phyloP scores from a whole-genome alignment of 306 rosid species.

The Cucurbita maxima region DNA sequence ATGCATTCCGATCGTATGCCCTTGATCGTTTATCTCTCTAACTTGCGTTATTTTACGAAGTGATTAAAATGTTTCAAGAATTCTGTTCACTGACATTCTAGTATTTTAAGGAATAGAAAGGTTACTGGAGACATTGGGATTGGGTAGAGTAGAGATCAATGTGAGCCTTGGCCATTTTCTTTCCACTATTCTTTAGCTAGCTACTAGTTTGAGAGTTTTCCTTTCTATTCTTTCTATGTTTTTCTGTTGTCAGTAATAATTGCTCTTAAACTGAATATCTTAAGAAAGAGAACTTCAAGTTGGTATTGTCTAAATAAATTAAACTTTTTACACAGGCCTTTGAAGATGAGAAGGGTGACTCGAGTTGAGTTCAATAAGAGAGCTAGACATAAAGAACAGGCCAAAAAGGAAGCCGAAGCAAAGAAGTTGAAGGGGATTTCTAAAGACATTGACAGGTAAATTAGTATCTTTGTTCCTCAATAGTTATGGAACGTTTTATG shows the following conservation, averaged over 20 bases:
- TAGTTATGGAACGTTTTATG: neutral
- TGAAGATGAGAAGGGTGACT: slow-evolving; percentile 51
- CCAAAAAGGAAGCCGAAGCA: slow-evolving; percentile 40
- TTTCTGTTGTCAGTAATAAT: neutral
- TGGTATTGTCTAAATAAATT: slow-evolving; percentile 12
- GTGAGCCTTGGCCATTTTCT: neutral
- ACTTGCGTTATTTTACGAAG: neutral
- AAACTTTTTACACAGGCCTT: slow-evolving; percentile 26
- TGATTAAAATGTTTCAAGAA: neutral
- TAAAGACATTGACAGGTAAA: slow-evolving; percentile 73
- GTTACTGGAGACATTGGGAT: neutral
- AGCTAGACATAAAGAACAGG: slow-evolving; percentile 47
- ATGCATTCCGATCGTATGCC: neutral
- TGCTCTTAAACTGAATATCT: neutral
- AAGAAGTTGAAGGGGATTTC: slow-evolving; percentile 39
- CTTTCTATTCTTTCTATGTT: neutral
- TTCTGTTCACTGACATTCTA: neutral
- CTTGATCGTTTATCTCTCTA: neutral
- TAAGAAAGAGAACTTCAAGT: neutral
- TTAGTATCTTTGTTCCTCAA: neutral
- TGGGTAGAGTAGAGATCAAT: neutral
- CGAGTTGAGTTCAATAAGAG: slow-evolving; percentile 61
- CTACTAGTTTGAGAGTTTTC: neutral
- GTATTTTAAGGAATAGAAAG: neutral
- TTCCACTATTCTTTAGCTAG: neutral